Evolutionary conservation across 176 grass and related monocot species (phyloP).

Genomic region (Neostapfia colusana): DNA sequence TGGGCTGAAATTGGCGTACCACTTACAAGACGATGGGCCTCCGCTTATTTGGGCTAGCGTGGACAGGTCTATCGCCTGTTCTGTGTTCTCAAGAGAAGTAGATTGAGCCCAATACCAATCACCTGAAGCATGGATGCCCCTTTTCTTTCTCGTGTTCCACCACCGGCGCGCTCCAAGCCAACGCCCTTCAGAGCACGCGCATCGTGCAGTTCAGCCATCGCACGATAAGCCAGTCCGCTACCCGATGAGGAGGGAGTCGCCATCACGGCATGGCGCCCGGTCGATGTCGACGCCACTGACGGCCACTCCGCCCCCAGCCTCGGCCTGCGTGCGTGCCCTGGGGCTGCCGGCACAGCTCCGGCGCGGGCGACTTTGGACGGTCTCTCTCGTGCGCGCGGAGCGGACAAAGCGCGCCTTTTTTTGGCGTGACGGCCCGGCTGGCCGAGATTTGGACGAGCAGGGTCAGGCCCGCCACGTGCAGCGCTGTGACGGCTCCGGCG

Average conservation of each 20-base stretch:
- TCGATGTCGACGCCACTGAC: too few species aligned
- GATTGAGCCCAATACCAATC: neutral
- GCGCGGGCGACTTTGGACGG: neutral
- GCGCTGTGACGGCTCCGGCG: constrained; percentile 17
- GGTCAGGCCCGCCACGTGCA: constrained; percentile 6
- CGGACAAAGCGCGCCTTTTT: neutral
- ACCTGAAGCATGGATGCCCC: neutral
- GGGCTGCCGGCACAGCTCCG: neutral
- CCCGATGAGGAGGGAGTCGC: too few species aligned
- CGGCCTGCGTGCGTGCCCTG: neutral
- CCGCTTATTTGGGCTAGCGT: neutral
- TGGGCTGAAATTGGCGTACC: neutral
- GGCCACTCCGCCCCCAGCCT: neutral
- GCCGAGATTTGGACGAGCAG: constrained; percentile 1
- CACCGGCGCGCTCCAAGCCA: neutral
- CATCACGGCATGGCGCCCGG: too few species aligned
- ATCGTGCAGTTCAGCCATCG: neutral
- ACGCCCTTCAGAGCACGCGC: too few species aligned
- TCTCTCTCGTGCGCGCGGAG: neutral
- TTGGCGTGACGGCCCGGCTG: neutral
- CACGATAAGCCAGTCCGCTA: neutral
- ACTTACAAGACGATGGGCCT: neutral
- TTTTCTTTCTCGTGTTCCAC: too few species aligned
- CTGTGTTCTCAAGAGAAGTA: neutral
- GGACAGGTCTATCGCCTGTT: neutral